A percentile compares a stretch with the other conserved stretches of the same genome.
phyloP scores from a whole-genome alignment of 2,329 filamentous ascomycete genomes.

The Apiospora rasikravindrae region DNA sequence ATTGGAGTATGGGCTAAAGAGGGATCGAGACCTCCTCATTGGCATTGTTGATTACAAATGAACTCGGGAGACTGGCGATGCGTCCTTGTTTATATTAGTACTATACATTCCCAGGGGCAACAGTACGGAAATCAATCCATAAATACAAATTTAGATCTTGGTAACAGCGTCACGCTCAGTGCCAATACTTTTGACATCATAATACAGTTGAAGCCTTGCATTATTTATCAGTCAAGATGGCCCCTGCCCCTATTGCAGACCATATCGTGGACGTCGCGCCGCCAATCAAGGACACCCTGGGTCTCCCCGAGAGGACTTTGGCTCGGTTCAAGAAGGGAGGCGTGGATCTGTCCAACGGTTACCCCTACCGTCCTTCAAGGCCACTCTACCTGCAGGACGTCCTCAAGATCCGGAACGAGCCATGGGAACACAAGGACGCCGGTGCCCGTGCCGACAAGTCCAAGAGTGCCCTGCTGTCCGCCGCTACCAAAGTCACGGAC shows the following conservation, averaged over 20 bases:
- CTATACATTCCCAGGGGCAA: background rate
- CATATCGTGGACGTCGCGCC: slow-evolving; percentile 67
- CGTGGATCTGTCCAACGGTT: slow-evolving; percentile 71
- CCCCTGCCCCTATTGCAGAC: slow-evolving; percentile 64
- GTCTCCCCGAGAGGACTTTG: slow-evolving; percentile 61
- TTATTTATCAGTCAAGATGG: slow-evolving; percentile 40
- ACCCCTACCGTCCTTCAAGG: slow-evolving; percentile 71
- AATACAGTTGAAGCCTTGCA: background rate
- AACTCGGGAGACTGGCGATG: background rate
- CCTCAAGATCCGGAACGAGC: slow-evolving; percentile 65
- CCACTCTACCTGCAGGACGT: slow-evolving; percentile 75
- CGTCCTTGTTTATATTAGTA: background rate
- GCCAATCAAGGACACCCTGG: slow-evolving; percentile 68
- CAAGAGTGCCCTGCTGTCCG: slow-evolving; percentile 64
- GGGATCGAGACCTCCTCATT: background rate
- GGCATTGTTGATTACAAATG: background rate
- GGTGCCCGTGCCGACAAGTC: slow-evolving; percentile 68
- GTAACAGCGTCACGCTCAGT: no score
- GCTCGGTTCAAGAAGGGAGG: slow-evolving; percentile 69
- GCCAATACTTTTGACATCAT: background rate
- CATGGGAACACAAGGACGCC: slow-evolving; percentile 62
- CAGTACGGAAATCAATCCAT: background rate
- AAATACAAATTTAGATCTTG: background rate
- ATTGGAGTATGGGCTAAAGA: background rate
- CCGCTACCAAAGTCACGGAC: slow-evolving; percentile 67